Evolutionary conservation across 2,329 filamentous ascomycete genomes (phyloP).

Genomic region (Claviceps monticola): DNA sequence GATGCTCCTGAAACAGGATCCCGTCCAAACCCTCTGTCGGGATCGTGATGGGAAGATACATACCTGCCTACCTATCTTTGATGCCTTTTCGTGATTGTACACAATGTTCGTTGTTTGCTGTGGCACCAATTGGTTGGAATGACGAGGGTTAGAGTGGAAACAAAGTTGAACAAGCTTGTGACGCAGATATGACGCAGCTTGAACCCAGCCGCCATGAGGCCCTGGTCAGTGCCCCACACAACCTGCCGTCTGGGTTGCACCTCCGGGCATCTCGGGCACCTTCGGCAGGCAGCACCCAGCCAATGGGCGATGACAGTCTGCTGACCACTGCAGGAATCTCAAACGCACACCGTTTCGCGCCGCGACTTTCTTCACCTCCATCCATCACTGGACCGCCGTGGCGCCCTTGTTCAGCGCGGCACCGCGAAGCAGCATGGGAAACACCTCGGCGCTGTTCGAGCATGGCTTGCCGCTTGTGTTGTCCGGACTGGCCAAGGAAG

Average conservation of each 20-base stretch:
- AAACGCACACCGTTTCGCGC: slow-evolving; percentile 5
- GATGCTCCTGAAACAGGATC: too few relatives aligned
- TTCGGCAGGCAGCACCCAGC: neutral
- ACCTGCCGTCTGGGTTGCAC: neutral
- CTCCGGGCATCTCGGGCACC: neutral
- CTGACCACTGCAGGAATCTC: neutral
- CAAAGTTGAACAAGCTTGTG: too few relatives aligned
- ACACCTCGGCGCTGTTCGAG: too few relatives aligned
- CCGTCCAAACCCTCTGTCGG: too few relatives aligned
- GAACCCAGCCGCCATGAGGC: too few relatives aligned
- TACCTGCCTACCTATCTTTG: too few relatives aligned
- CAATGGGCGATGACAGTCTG: neutral
- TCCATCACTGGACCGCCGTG: neutral
- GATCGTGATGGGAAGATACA: too few relatives aligned
- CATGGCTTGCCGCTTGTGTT: neutral
- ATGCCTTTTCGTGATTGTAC: too few relatives aligned
- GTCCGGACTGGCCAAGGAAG: neutral
- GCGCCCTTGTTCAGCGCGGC: neutral
- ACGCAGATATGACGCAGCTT: too few relatives aligned
- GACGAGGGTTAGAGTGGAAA: too few relatives aligned
- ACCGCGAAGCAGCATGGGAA: neutral
- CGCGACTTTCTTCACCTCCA: neutral
- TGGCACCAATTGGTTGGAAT: too few relatives aligned
- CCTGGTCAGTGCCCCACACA: neutral
- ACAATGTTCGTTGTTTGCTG: too few relatives aligned